phyloP scores from a whole-genome alignment of 164 flowering plant genomes.

The Umbellularia californica region DNA sequence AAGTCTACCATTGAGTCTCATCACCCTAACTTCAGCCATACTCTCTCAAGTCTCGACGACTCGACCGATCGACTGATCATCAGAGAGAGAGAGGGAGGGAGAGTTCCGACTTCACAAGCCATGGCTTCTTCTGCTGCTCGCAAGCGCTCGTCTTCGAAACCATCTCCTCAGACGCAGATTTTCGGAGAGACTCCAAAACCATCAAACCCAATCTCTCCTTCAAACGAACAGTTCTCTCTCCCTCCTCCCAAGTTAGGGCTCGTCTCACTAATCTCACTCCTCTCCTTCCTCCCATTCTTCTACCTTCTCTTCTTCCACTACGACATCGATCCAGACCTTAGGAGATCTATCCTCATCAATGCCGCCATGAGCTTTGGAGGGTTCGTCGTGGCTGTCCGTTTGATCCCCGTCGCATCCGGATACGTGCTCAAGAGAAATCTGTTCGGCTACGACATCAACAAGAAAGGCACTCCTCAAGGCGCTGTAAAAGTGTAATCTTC shows the following conservation, averaged over 20 bases:
- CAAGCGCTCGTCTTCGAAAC: slow-evolving; percentile 29
- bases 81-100: too few relatives aligned
- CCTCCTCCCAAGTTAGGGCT: slow-evolving; percentile 40
- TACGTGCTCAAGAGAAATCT: slow-evolving; percentile 62
- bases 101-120: background rate
- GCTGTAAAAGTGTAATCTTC: slow-evolving; percentile 64
- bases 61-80: too few relatives aligned
- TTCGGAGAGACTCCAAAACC: slow-evolving; percentile 8
- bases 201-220: background rate
- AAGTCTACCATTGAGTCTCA: too few relatives aligned
- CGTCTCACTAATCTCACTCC: slow-evolving; percentile 33
- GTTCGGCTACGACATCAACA: slow-evolving; percentile 84
- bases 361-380: slow-evolving; percentile 58
- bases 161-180: background rate
- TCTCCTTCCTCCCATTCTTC: slow-evolving; percentile 34
- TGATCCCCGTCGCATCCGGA: slow-evolving; percentile 82
- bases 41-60: too few relatives aligned
- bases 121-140: slow-evolving; percentile 34
- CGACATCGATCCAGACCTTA: slow-evolving; percentile 54
- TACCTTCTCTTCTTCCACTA: slow-evolving; percentile 57
- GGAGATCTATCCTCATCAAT: slow-evolving; percentile 59
- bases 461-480: slow-evolving; percentile 85
- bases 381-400: slow-evolving; percentile 41
- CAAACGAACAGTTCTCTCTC: slow-evolving; percentile 14
- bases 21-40: too few relatives aligned